These are phyloP conservation scores for Sclerotinia borealis DNA, from an alignment of 2,329 filamentous ascomycete species.

Conservation along the genomic window DNA sequence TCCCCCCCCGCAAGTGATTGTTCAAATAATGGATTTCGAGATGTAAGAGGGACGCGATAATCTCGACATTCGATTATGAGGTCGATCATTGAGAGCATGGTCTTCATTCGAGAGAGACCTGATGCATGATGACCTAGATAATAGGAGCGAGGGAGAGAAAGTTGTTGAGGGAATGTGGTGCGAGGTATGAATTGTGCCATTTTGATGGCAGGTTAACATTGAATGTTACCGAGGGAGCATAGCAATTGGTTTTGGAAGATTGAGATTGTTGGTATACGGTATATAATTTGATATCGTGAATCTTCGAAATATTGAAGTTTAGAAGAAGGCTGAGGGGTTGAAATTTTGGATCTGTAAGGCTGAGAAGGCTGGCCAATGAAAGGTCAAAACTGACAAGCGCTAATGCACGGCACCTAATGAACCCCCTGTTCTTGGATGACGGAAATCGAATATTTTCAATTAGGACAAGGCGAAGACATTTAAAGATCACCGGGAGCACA, in stretches of 20 bases:
- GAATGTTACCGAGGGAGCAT: constrained; percentile 17
- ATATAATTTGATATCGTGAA: constrained; percentile 22
- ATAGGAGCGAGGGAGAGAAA: constrained; percentile 78
- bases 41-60: constrained; percentile 82
- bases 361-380: background rate
- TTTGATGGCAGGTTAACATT: background rate
- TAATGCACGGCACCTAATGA: background rate
- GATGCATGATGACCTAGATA: constrained; percentile 89
- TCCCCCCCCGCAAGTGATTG: constrained; percentile 64
- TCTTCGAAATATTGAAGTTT: constrained; percentile 20
- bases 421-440: background rate
- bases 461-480: background rate
- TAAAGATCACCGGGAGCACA: background rate
- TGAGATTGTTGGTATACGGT: no score
- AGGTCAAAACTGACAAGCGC: background rate
- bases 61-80: constrained; percentile 94
- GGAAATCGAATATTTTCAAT: background rate
- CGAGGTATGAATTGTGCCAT: constrained; percentile 63
- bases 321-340: constrained; percentile 27
- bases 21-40: constrained; percentile 86
- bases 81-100: constrained; percentile 71
- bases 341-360: constrained; percentile 13
- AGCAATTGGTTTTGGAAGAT: background rate
- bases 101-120: constrained; percentile 76
- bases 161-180: constrained; percentile 62